A percentile compares a stretch with the other conserved stretches of the same genome.
phyloP scores from a whole-genome alignment of 2,329 filamentous ascomycete species.

The Fusarium sarcochroum region DNA sequence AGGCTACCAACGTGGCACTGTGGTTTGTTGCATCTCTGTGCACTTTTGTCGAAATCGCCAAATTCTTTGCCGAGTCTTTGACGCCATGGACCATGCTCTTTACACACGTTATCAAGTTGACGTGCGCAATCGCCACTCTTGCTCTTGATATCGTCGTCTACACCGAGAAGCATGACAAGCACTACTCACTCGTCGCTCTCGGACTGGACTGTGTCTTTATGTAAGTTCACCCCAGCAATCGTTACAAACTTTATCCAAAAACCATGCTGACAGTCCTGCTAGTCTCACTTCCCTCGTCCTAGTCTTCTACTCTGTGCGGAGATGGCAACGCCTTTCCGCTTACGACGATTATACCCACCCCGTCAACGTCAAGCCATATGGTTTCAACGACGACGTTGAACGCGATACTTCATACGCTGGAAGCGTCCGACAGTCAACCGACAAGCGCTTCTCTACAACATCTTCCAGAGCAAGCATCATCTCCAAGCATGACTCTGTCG shows the following conservation, averaged over 20 bases:
- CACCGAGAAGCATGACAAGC: conserved; percentile 58
- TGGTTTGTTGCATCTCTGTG: conserved; percentile 62
- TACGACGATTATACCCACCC: conserved; percentile 67
- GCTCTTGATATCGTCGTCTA: conserved; percentile 68
- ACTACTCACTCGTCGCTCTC: conserved; percentile 65
- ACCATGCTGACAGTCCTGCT: conserved; percentile 8
- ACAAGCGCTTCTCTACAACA: conserved; percentile 47
- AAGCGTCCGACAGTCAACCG: conserved; percentile 40
- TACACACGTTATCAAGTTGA: conserved; percentile 65
- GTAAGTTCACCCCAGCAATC: conserved; percentile 53
- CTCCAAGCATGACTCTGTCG: conserved; percentile 44
- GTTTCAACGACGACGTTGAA: conserved; percentile 57
- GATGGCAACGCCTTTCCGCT: conserved; percentile 62
- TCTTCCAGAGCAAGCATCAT: conserved; percentile 51
- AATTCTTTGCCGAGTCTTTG: conserved; percentile 63
- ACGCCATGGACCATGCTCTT: conserved; percentile 69
- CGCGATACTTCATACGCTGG: conserved; percentile 47
- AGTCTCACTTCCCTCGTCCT: conserved; percentile 58
- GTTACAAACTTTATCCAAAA: neutral
- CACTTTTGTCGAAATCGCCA: conserved; percentile 63
- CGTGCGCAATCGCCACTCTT: conserved; percentile 62
- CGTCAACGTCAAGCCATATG: conserved; percentile 64
- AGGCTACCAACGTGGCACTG: conserved; percentile 65
- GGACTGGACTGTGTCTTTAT: conserved; percentile 64
- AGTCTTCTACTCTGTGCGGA: conserved; percentile 61